Evolutionary conservation across 805 yeast species (phyloP), one percentile per base, ranked within the genome.

Genomic region (Cyberlindnera saturnus): DNA sequence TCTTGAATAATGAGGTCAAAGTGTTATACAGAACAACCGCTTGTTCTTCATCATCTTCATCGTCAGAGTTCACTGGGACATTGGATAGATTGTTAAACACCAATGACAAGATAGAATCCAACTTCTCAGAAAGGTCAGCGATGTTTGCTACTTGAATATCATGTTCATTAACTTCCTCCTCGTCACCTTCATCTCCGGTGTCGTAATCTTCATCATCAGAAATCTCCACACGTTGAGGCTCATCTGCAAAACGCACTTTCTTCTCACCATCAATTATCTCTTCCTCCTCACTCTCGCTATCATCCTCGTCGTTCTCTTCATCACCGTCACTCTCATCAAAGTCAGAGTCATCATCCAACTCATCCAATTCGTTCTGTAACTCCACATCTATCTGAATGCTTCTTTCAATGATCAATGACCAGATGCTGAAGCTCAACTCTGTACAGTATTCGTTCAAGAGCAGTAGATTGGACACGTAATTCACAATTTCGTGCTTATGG

Each of bases 351-450:
- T 52, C 60, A 58, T 86, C 95, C 43, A 83, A 66, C 51, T 86
- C 96, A 54, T 89, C 96, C 45, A 87, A 65, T 53, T 85, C 93
- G 57, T 86, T 88, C 56, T 88, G 96, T 44, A 90, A 70, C 62
- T 89, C 98, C 5, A 90, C 96, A 63, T 91, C 99, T 38, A 93
- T 70, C 50, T 86, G 85, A 46, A 93, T 87, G 43, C 86, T 74
- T 48, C 81, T 77, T 61, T 91, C 96, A 33, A 89, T 68, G 14
- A 90, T 71, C 45, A 86, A 63, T 18, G 84, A 81, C 96, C 97
- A 90, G 6, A 86, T 71, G 38, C 78, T 78, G 49, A 74, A 74
- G 52, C 81, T 79, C 49, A 89, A 66, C 52, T 89, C 96, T 4
- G 79, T 77, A 49, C 93, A 86, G 62, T 91, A 90, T 9, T 71